Base-by-base conservation (phyloP, 371 early-diverging fungal genomes). In the Mucor saturninus region DNA sequence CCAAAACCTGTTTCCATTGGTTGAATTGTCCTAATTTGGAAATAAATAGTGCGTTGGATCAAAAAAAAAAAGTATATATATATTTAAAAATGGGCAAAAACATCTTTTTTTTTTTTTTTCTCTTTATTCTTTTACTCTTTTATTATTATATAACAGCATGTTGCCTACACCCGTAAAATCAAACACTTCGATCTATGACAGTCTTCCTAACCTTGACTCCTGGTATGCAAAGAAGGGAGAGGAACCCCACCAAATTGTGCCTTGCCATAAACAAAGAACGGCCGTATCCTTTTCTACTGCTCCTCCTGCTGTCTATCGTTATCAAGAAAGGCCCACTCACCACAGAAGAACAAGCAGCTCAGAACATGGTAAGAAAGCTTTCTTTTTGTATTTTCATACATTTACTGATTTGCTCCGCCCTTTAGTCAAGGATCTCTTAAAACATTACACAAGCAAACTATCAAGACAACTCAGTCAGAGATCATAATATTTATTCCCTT, bases 291-390 rank as follows among this genome's bases (percentile, higher is more conserved):
- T 78, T 51, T 78, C 79, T 5, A 42, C 59, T 5, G 67, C 59
- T 6, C 71, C 79, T 40, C 79, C 79, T 28, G 60, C 70, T 6
- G 68, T 78, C 30, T 65, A 74, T 51, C 62, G 37, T 31, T 64
- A 67, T 31, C 42, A 67, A 21, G 29, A 52, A 5, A 54, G 58
- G 26, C 37, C 61, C 46, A n/a, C 54, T 6, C 4, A 35, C 6
- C 38, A 62, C 15, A 53, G 65, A 64, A 68, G 61, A 67, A 21
- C 49, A 35, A 53, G 66, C 15, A 62, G 67, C 38, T 49, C 63
- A 30, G 60, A 66, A 37, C 57, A 64, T 42, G 56, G 65, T 69
- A 61, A 62, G 40, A 28, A 3, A 32, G 2, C 15, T 32, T 21
- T 2, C 4, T 0, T 2, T 46, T 26, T 49, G 14, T 45, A 39